Base-by-base conservation (phyloP, 2,329 filamentous ascomycete genomes). In the Ophiocordyceps robertsii region DNA sequence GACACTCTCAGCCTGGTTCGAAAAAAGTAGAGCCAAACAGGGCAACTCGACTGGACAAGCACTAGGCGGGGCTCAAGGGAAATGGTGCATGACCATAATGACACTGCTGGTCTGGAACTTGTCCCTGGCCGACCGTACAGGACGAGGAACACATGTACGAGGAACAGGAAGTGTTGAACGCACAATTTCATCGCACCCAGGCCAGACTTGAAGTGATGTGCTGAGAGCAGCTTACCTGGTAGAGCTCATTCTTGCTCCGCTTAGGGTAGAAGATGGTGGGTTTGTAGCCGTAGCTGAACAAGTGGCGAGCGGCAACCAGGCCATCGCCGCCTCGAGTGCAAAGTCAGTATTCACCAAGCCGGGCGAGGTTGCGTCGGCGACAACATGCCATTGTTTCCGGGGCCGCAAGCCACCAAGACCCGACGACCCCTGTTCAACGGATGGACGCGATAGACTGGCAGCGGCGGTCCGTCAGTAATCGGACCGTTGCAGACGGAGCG, bases 221-320 rank as follows among this genome's bases (percentile, higher is more conserved):
- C 14, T 21, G 3, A 7, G 29, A 21, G 27, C 3, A 31, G 52
- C 63, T 51, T 62, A 87, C 84, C 67, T 85, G 76, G 57, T 95
- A 96, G 4, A 96, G 71, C 39, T 95, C 88, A 50, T 88, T 90
- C 58, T 90, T 92, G 60, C 82, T 81, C 43, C 86, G 77, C 62
- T 96, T 96, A 1, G 92, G 92, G 56, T 94, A 96, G 67, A 92
- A 96, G 37, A 98, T 71, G 9, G 78, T 82, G 4, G 90, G 89
- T 21, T 76, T 75, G 64, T 96, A 98, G 47, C 92, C 90, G 59
- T 93, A 96, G 57, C 95, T 84, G 58, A 77, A 79, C 6, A 98
- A 74, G 62, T 98, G 92, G 24, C 92, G 80, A 42, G 92, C 92
- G 39, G 90, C 89, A 27, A 98, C 92, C 3, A 98, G 76, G 3